A percentile compares a stretch with the other conserved stretches of the same genome.
These are phyloP conservation scores for Moesziomyces parantarcticus DNA, from an alignment of 1,284 basidiomycete genomes.

Conservation along the genomic window DNA sequence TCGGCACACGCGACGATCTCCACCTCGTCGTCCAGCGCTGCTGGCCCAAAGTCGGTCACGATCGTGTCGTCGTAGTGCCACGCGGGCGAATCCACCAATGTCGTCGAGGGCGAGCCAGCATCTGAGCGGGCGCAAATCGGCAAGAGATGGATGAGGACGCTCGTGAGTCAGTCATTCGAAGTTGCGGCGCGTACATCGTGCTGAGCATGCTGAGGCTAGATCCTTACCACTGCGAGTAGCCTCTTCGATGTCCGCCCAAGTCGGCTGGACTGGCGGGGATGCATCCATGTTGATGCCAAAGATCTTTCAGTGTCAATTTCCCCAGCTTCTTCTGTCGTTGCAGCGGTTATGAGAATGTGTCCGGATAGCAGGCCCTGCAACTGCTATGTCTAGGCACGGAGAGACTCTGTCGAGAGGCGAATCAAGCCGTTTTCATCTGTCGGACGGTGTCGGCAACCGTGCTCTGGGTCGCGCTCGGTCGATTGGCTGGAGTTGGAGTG, in stretches of 20 bases:
- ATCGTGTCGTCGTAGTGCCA: constrained; percentile 63
- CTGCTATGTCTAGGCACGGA: too few species aligned
- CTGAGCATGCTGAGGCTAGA: background rate
- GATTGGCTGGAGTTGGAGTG: too few species aligned
- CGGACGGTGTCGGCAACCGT: too few species aligned
- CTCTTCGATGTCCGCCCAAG: constrained; percentile 49
- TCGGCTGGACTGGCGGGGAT: constrained; percentile 12
- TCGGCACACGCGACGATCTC: constrained; percentile 56
- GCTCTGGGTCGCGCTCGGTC: too few species aligned
- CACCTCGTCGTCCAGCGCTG: constrained; percentile 59
- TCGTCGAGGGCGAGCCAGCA: constrained; percentile 23
- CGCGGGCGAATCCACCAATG: constrained; percentile 28
- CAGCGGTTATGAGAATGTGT: too few species aligned
- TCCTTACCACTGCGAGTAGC: constrained; percentile 45
- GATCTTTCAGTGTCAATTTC: background rate
- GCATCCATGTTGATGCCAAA: constrained; percentile 6
- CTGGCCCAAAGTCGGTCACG: constrained; percentile 64
- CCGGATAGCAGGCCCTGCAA: too few species aligned
- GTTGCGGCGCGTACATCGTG: too few species aligned
- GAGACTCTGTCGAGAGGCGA: too few species aligned
- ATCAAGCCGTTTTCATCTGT: too few species aligned
- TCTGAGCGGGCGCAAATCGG: constrained; percentile 12
- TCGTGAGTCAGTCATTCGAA: constrained; percentile 2
- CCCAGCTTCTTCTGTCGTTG: too few species aligned
- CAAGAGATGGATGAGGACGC: background rate